Evolutionary conservation across 768 basidiomycete genomes (phyloP).

Genomic region (Nevesoporus exiguus): DNA sequence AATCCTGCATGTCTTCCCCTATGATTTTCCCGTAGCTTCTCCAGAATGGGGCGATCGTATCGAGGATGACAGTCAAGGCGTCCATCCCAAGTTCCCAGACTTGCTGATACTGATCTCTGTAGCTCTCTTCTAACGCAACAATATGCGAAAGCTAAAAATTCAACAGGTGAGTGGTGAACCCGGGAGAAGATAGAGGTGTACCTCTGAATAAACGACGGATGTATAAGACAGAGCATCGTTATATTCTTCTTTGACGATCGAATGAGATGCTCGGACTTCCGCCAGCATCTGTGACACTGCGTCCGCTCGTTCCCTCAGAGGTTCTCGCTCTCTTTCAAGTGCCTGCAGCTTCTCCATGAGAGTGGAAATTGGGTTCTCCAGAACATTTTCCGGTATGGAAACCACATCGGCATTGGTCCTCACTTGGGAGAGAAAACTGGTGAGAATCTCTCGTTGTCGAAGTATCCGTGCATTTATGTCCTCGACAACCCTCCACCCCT

Average conservation of each 20-base stretch:
- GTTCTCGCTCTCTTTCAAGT: conserved; percentile 46
- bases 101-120: conserved; percentile 76
- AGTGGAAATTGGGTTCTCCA: conserved; percentile 52
- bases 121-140: conserved; percentile 70
- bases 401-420: conserved; percentile 1
- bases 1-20: conserved; percentile 74
- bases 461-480: conserved; percentile 64
- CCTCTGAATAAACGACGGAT: conserved; percentile 78
- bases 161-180: conserved; percentile 2
- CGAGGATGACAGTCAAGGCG: conserved; percentile 68
- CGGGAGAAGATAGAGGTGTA: conserved; percentile 27
- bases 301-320: conserved; percentile 44
- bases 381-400: conserved; percentile 36
- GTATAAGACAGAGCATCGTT: conserved; percentile 63
- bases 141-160: conserved; percentile 59
- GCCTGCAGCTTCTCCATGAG: conserved; percentile 48
- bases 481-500: conserved; percentile 72
- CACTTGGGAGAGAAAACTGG: conserved; percentile 39
- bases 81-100: conserved; percentile 82
- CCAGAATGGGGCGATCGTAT: conserved; percentile 79
- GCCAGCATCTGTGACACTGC: conserved; percentile 48
- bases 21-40: conserved; percentile 79
- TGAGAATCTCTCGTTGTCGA: conserved; percentile 56
- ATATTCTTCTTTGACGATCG: conserved; percentile 58
- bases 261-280: conserved; percentile 54